Conservation (phyloP, 2,329 filamentous ascomycete species). For the Falciphora oryzae region DNA sequence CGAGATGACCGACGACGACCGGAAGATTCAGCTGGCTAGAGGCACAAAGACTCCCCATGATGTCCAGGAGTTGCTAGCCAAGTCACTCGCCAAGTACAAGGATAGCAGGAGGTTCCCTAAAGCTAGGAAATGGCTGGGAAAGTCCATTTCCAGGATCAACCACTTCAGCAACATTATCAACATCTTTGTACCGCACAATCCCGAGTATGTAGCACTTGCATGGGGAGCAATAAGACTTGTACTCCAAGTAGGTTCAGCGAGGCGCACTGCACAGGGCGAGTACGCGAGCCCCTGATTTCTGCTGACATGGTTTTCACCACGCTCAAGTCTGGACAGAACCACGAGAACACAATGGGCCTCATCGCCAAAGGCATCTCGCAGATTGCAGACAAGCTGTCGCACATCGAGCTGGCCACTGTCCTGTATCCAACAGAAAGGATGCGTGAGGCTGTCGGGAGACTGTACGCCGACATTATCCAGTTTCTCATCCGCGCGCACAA, state of each 20-base stretch:
- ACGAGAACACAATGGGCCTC: slow-evolving; percentile 4
- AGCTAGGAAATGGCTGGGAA: slow-evolving; percentile 1
- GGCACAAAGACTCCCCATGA: background rate
- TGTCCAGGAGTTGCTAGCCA: background rate
- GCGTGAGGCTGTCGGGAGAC: slow-evolving; percentile 1
- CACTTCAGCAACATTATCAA: slow-evolving; percentile 1
- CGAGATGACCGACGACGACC: background rate
- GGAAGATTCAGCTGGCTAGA: background rate
- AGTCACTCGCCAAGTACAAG: background rate
- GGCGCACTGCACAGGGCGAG: background rate
- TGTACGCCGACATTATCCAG: slow-evolving; percentile 1
- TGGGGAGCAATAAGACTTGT: slow-evolving; percentile 3
- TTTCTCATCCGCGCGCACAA: slow-evolving; percentile 2
- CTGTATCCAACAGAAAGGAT: slow-evolving; percentile 3
- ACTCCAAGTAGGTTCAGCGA: background rate
- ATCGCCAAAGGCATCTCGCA: slow-evolving; percentile 4
- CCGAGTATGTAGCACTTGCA: slow-evolving; percentile 4
- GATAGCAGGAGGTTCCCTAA: background rate
- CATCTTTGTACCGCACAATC: slow-evolving; percentile 1
- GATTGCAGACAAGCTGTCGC: slow-evolving; percentile 5
- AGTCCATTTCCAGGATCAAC: background rate
- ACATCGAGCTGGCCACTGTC: slow-evolving; percentile 3
- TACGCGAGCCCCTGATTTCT: background rate
- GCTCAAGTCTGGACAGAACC: background rate
- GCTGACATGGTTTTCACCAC: background rate